These are phyloP conservation scores for Euphorbia pulcherrima DNA, from an alignment of 345 rosid species.

Conservation along the genomic window DNA sequence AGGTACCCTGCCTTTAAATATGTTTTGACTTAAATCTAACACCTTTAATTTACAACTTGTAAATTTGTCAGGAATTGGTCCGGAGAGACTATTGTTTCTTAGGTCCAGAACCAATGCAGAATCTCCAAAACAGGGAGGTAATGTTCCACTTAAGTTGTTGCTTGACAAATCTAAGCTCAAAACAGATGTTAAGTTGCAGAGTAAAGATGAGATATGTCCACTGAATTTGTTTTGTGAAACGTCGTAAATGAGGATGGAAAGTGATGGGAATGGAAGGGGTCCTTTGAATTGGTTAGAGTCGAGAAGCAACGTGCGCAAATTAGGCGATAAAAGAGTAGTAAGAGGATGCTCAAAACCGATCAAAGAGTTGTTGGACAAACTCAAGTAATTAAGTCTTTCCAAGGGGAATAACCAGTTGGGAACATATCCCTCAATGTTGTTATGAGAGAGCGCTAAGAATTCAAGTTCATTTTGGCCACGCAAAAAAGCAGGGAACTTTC, in stretches of 20 bases:
- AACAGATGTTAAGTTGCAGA: slow-evolving; percentile 1
- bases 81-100: not conserved
- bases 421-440: slow-evolving; percentile 19
- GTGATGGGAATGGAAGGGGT: slow-evolving; percentile 4
- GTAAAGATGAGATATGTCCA: not conserved
- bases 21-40: not conserved
- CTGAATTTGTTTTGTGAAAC: not conserved
- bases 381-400: not conserved
- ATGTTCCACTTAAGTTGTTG: not conserved
- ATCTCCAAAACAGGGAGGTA: not conserved
- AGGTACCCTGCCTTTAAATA: slow-evolving; percentile 14
- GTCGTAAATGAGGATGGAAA: not conserved
- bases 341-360: slow-evolving; percentile 14
- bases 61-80: not conserved
- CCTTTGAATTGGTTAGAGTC: slow-evolving; percentile 1
- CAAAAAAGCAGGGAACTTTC: slow-evolving; percentile 25
- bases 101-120: not conserved
- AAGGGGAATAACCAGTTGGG: not conserved
- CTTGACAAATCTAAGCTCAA: not conserved
- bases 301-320: not conserved
- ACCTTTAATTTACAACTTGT: not conserved
- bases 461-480: not conserved
- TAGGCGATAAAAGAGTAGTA: not conserved
- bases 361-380: slow-evolving; percentile 8
- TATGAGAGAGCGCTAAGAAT: slow-evolving; percentile 16